A percentile compares a stretch with the other conserved stretches of the same genome.
Conservation (phyloP, 495 filamentous ascomycete species). For the Mytilinidion resinicola region DNA sequence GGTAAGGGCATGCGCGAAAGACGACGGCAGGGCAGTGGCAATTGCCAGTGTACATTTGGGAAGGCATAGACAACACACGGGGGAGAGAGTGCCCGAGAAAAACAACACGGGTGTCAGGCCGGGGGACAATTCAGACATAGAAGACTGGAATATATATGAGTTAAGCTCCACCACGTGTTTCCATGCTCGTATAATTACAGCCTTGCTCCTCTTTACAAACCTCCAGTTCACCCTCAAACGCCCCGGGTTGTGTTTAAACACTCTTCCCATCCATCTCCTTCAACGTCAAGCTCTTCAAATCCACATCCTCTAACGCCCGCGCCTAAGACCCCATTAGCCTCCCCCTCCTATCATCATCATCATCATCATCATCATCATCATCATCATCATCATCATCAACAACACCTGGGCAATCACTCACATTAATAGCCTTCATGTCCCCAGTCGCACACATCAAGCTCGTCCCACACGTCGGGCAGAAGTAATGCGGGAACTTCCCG, state of each 20-base stretch:
- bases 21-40: too few relatives aligned
- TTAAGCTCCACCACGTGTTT: too few relatives aligned
- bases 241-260: background rate
- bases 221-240: too few relatives aligned
- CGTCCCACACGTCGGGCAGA: constrained; percentile 40
- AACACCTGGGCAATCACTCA: constrained; percentile 6
- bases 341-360: background rate
- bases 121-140: too few relatives aligned
- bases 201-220: too few relatives aligned
- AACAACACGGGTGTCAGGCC: too few relatives aligned
- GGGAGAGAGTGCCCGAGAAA: too few relatives aligned
- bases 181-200: too few relatives aligned
- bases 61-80: too few relatives aligned
- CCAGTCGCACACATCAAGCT: constrained; percentile 26
- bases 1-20: too few relatives aligned
- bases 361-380: background rate
- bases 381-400: background rate
- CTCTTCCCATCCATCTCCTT: constrained; percentile 20
- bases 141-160: too few relatives aligned
- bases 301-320: constrained; percentile 14
- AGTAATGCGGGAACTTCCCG: constrained; percentile 35
- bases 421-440: constrained; percentile 35
- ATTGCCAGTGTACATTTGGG: too few relatives aligned
- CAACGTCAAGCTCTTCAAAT: constrained; percentile 18
- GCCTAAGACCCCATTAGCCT: background rate